These are phyloP conservation scores for Fraxinus sp. DNA, from an alignment of 305 asterid genomes.

Conservation along the genomic window DNA sequence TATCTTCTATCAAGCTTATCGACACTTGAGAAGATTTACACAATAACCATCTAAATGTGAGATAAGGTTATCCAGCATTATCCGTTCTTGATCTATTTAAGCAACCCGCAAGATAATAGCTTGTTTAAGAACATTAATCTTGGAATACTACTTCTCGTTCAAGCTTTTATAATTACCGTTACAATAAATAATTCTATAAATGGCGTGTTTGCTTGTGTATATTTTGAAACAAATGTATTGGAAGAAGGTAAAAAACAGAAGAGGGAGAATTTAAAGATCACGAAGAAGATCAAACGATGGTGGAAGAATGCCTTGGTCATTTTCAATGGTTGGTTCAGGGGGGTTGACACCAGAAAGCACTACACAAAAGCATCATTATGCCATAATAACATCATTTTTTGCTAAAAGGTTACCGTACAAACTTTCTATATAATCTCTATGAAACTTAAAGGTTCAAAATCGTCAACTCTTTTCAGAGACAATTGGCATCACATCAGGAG, in stretches of 20 bases:
- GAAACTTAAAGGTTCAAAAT: neutral
- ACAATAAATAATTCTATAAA: too few species aligned
- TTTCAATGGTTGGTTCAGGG: neutral
- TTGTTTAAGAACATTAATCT: neutral
- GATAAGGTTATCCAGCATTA: neutral
- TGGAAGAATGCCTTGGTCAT: slow-evolving; percentile 67
- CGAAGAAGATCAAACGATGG: slow-evolving; percentile 67
- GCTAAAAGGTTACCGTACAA: neutral
- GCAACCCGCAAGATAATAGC: neutral
- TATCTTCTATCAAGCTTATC: neutral
- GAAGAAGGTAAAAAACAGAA: slow-evolving; percentile 68
- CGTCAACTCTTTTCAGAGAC: slow-evolving; percentile 21
- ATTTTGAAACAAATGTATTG: slow-evolving; percentile 27
- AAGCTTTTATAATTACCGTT: neutral
- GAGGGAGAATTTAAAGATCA: slow-evolving; percentile 47
- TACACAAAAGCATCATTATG: neutral
- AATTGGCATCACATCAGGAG: slow-evolving; percentile 8
- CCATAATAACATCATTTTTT: neutral
- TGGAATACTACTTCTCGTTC: neutral
- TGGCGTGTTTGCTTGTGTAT: neutral
- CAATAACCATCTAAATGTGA: neutral
- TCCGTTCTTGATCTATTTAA: neutral
- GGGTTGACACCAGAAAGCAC: neutral
- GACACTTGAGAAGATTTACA: neutral
- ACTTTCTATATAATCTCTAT: neutral